A percentile compares a stretch with the other conserved stretches of the same genome.
These are phyloP conservation scores for Colletotrichum lini DNA, from an alignment of 2,329 filamentous ascomycete genomes.

Conservation along the genomic window DNA sequence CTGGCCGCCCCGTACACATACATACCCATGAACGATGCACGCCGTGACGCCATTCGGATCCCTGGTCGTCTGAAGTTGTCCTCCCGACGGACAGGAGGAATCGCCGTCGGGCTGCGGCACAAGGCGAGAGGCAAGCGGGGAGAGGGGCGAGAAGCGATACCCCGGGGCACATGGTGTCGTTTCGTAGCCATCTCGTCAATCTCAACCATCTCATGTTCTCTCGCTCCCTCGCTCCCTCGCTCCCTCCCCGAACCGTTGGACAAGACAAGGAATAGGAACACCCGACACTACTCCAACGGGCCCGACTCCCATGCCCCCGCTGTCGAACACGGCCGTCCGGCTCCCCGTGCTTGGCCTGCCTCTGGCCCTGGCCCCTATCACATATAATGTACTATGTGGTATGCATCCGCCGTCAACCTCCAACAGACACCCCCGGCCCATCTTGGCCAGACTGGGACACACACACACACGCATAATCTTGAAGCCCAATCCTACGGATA, in stretches of 20 bases:
- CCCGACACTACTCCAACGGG: background rate
- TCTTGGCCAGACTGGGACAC: background rate
- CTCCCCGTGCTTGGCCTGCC: conserved; percentile 26
- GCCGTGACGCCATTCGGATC: background rate
- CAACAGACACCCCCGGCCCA: background rate
- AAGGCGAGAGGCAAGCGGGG: background rate
- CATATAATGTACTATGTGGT: background rate
- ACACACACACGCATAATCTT: background rate
- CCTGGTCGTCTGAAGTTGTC: conserved; percentile 11
- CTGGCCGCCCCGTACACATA: background rate
- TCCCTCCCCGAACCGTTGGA: background rate
- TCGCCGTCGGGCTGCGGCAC: background rate
- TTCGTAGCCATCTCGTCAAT: conserved; percentile 20
- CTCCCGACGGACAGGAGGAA: background rate
- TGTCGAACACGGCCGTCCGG: conserved; percentile 1
- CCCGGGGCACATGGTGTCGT: background rate
- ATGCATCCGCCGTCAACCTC: too few relatives aligned
- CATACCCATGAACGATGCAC: background rate
- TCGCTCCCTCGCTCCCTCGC: background rate
- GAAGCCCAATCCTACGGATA: background rate
- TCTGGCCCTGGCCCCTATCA: conserved; percentile 8
- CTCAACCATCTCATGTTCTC: background rate
- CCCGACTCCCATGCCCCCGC: background rate
- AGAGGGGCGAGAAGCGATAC: background rate
- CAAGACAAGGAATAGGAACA: background rate